phyloP scores from a whole-genome alignment of 2,329 filamentous ascomycete genomes.

The Nemania abortiva region DNA sequence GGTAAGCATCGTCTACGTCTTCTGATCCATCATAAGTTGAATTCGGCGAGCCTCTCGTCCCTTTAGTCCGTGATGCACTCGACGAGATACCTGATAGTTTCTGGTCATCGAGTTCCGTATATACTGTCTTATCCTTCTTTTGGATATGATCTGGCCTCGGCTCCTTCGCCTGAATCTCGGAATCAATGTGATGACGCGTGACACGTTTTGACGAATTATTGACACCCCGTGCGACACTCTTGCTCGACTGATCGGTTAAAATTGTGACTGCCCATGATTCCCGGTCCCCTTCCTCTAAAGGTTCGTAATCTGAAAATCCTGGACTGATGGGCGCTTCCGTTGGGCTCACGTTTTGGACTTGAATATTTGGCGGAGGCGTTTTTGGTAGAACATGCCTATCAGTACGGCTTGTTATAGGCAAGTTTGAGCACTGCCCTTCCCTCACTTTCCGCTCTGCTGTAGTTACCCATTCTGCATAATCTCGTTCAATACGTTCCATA shows the following conservation, averaged over 20 bases:
- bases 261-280: constrained; percentile 41
- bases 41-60: constrained; percentile 22
- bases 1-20: constrained; percentile 30
- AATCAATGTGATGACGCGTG: constrained; percentile 35
- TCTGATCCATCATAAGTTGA: constrained; percentile 41
- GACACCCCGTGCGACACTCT: constrained; percentile 27
- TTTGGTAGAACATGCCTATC: constrained; percentile 33
- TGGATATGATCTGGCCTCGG: constrained; percentile 35
- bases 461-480: constrained; percentile 84
- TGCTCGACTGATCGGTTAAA: constrained; percentile 39
- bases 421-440: constrained; percentile 68
- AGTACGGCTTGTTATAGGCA: constrained; percentile 21
- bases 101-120: constrained; percentile 8
- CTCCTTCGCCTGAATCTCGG: constrained; percentile 28
- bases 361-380: constrained; percentile 47
- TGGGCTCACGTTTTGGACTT: constrained; percentile 47
- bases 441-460: constrained; percentile 80
- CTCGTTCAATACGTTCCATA: constrained; percentile 82
- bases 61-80: constrained; percentile 1
- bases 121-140: constrained; percentile 25
- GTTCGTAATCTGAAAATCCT: constrained; percentile 30
- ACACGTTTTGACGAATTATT: constrained; percentile 30
- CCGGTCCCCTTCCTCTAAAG: constrained; percentile 28
- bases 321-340: constrained; percentile 33
- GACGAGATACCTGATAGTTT: background rate